Conservation (phyloP, 495 filamentous ascomycete species). For the Darksidea phi region DNA sequence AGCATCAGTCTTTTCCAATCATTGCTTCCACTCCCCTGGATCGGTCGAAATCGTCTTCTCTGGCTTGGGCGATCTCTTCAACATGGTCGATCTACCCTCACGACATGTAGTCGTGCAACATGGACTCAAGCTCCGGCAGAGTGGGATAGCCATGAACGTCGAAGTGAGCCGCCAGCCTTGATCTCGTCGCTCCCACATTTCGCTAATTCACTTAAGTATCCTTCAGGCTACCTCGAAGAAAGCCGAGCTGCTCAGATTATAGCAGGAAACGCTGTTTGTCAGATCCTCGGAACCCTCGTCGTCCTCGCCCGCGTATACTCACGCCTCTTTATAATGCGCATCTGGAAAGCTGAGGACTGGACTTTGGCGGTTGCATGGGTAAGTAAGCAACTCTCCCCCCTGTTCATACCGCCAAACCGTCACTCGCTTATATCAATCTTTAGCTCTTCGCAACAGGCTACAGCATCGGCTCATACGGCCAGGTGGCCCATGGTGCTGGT, state of each 20-base stretch:
- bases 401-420: background rate
- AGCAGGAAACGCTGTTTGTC: conserved; percentile 6
- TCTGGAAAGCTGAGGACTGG: conserved; percentile 10
- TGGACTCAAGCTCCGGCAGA: too few species aligned
- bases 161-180: too few species aligned
- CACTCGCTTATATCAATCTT: background rate
- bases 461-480: conserved; percentile 3
- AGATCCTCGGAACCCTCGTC: conserved; percentile 4
- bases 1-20: too few species aligned
- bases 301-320: conserved; percentile 4
- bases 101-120: too few species aligned
- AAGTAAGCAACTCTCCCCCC: background rate
- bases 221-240: conserved; percentile 1
- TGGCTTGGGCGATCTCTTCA: too few species aligned
- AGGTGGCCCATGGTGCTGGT: conserved; percentile 4
- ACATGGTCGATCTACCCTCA: too few species aligned
- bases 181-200: too few species aligned
- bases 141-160: too few species aligned
- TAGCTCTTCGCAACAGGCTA: conserved; percentile 3
- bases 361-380: conserved; percentile 4
- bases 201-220: too few species aligned
- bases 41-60: too few species aligned
- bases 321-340: conserved; percentile 1
- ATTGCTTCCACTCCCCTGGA: too few species aligned
- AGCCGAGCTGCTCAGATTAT: conserved; percentile 1